Percentiles rank a stretch among this genome's conserved stretches.
phyloP scores from a whole-genome alignment of 495 filamentous ascomycete species.

The Neurospora terricola region DNA sequence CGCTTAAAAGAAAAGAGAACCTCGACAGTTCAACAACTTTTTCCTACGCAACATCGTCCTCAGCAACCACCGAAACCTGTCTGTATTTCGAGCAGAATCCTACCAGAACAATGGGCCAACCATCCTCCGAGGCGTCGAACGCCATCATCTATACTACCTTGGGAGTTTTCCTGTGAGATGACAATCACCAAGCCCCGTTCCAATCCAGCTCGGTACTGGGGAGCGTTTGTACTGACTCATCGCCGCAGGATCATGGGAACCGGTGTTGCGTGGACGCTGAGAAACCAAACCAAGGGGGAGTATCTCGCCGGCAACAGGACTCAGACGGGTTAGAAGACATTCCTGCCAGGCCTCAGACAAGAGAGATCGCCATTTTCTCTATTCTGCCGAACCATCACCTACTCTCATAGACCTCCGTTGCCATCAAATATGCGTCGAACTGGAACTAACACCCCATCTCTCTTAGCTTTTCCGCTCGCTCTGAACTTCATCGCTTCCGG shows the following conservation, averaged over 20 bases:
- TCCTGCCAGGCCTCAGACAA: not conserved
- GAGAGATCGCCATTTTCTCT: not conserved
- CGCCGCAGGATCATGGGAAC: slow-evolving; percentile 47
- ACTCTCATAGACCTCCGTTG: not conserved
- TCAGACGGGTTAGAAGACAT: slow-evolving; percentile 56
- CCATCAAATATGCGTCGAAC: not conserved
- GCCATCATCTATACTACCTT: slow-evolving; percentile 69
- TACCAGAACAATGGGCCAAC: slow-evolving; percentile 48
- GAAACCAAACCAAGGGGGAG: slow-evolving; percentile 57
- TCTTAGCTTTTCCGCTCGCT: slow-evolving; percentile 57
- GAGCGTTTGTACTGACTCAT: not conserved
- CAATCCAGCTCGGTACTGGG: not conserved
- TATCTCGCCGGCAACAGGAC: slow-evolving; percentile 62
- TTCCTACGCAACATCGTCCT: not conserved
- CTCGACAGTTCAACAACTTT: not conserved
- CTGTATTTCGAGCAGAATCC: not conserved
- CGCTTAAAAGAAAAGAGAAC: not conserved
- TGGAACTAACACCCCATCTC: slow-evolving; percentile 11
- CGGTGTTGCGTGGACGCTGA: slow-evolving; percentile 56
- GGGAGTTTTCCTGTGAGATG: slow-evolving; percentile 54
- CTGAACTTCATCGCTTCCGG: slow-evolving; percentile 77
- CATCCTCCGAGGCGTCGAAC: slow-evolving; percentile 60
- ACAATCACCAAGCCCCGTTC: not conserved
- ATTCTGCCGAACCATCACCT: not conserved
- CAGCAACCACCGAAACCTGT: not conserved